Percentiles rank a stretch among this genome's conserved stretches.
phyloP scores from a whole-genome alignment of 2,329 filamentous ascomycete genomes.

The Penicillium aurantiogriseum region DNA sequence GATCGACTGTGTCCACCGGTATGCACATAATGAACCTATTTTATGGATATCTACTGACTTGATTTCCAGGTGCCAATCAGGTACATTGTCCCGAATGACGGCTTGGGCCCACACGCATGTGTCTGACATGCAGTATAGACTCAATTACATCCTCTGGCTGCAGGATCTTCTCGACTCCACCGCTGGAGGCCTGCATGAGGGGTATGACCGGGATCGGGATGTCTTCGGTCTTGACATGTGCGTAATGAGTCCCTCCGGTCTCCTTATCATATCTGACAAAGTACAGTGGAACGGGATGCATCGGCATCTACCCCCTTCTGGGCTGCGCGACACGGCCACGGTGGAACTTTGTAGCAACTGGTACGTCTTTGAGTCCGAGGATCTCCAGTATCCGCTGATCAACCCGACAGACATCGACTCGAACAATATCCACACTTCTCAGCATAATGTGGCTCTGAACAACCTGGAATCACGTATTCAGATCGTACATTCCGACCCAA shows the following conservation, averaged over 20 bases:
- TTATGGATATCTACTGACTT: neutral
- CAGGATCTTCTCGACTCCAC: constrained; percentile 76
- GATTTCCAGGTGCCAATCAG: constrained; percentile 45
- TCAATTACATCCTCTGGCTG: constrained; percentile 90
- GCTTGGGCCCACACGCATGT: neutral
- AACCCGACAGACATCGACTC: constrained; percentile 66
- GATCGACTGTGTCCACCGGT: constrained; percentile 87
- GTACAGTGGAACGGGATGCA: constrained; percentile 75
- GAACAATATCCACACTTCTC: constrained; percentile 65
- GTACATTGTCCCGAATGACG: constrained; percentile 27
- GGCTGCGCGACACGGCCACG: constrained; percentile 64
- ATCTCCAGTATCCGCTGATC: constrained; percentile 3
- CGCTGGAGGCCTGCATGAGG: constrained; percentile 45
- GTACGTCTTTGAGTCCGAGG: constrained; percentile 31
- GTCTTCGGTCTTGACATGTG: constrained; percentile 74
- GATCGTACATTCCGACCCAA: constrained; percentile 55
- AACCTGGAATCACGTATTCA: constrained; percentile 62
- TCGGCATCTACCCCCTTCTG: constrained; percentile 85
- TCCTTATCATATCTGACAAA: constrained; percentile 14
- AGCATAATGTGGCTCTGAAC: constrained; percentile 67
- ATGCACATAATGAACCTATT: constrained; percentile 18
- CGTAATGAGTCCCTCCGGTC: neutral
- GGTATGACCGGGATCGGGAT: constrained; percentile 55
- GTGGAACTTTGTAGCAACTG: constrained; percentile 73
- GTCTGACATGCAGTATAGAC: constrained; percentile 46